Evolutionary conservation across 2,329 filamentous ascomycete species (phyloP), one percentile per base, ranked within the genome.

Genomic region (Pseudogymnoascus sp.): DNA sequence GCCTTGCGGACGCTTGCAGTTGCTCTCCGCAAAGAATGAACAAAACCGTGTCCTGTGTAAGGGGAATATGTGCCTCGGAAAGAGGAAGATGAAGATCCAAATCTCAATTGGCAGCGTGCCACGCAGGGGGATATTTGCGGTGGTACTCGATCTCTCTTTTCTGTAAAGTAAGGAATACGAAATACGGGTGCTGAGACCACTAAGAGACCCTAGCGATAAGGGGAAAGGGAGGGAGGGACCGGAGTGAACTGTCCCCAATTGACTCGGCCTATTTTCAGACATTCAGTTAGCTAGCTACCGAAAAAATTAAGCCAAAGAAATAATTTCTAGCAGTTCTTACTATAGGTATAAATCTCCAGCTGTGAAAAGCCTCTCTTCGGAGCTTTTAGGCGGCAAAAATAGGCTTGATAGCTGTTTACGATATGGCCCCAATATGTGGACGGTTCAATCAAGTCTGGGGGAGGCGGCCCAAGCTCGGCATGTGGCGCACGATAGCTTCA

Each of bases 61-160:
- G 25, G 28, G n/a, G 25, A 55, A 25, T 4, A 33, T 33, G 14
- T 12, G 25, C 12, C n/a, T 18, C n/a, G 45, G 25, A 7, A 33
- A 33, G 25, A 23, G 7, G n/a, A 52, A n/a, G n/a, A 55, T 18
- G 45, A 33, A 33, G 25, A 55, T 55, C 25, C 25, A 55, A 55
- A 55, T 55, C 28, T 33, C 45, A 55, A 55, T 31, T 55, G n/a
- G 6, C 45, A 55, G 25, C 14, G 45, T 55, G 28, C n/a, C 45
- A 33, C 45, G 28, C 25, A 55, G 31, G n/a, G 45, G 45, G 25
- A 52, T 33, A 55, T 25, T 33, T 55, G 28, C 28, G 38, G 45
- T 55, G n/a, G 45, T 55, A 55, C 28, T 55, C 45, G 45, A 55
- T 55, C 25, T 55, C 25, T 55, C 45, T 55, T 55, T 55, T 55